Conservation (phyloP, 2,329 filamentous ascomycete genomes). For the Alternaria gaisen region DNA sequence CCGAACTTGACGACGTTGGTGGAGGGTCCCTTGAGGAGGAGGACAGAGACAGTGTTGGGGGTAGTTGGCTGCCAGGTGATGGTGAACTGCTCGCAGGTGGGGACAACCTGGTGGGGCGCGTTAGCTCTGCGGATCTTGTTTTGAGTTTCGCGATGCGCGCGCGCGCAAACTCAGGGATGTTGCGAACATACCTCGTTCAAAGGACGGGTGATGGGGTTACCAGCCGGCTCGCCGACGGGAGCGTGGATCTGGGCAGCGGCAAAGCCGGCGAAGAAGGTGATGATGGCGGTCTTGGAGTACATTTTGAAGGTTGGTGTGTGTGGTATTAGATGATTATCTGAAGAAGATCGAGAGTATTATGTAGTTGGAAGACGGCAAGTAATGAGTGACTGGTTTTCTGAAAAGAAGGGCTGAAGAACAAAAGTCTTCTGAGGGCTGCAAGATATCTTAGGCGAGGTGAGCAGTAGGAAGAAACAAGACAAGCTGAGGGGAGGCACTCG, state of each 20-base stretch:
- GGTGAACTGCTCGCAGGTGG: slow-evolving; percentile 63
- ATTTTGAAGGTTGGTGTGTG: slow-evolving; percentile 35
- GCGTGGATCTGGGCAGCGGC: slow-evolving; percentile 50
- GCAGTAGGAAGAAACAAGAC: slow-evolving; percentile 19
- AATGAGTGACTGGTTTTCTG: slow-evolving; percentile 32
- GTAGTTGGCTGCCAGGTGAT: slow-evolving; percentile 67
- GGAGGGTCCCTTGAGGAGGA: slow-evolving; percentile 67
- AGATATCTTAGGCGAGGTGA: slow-evolving; percentile 10
- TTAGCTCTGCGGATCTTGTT: slow-evolving; percentile 14
- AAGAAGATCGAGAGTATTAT: slow-evolving; percentile 27
- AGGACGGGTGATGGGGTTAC: slow-evolving; percentile 65
- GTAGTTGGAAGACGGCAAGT: slow-evolving; percentile 19
- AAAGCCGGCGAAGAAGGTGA: slow-evolving; percentile 63
- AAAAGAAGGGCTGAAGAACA: slow-evolving; percentile 43
- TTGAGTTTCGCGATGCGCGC: slow-evolving; percentile 2
- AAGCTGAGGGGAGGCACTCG: slow-evolving; percentile 16
- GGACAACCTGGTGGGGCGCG: slow-evolving; percentile 53
- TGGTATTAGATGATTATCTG: slow-evolving; percentile 43
- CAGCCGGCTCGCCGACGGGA: slow-evolving; percentile 48
- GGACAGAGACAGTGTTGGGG: slow-evolving; percentile 62
- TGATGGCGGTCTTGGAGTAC: slow-evolving; percentile 51
- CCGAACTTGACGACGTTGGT: slow-evolving; percentile 62
- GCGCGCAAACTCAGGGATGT: background rate
- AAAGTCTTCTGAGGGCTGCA: slow-evolving; percentile 32
- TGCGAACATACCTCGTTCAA: slow-evolving; percentile 55